Conservation (phyloP, 23 red algal species). For the Rhodosorus marinus region DNA sequence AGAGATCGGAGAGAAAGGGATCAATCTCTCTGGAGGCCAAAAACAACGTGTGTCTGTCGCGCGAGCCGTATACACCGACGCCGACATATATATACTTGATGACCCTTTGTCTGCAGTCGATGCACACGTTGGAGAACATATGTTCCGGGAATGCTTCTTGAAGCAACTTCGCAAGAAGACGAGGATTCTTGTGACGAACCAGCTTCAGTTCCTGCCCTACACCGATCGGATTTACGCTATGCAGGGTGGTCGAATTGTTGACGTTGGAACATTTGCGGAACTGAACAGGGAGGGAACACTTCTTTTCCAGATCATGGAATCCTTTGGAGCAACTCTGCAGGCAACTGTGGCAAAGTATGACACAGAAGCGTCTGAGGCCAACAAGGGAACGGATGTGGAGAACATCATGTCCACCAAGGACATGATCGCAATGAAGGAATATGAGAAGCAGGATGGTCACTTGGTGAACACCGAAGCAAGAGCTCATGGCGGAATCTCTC, state of each 20-base stretch:
- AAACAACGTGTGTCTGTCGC: constrained; percentile 41
- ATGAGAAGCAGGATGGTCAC: too few relatives aligned
- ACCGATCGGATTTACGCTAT: constrained; percentile 28
- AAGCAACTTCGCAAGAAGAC: constrained; percentile 13
- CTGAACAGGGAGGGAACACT: constrained; percentile 9
- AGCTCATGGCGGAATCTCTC: too few relatives aligned
- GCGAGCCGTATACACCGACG: constrained; percentile 45
- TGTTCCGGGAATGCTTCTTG: constrained; percentile 48
- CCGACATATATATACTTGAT: constrained; percentile 67
- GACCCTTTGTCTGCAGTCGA: constrained; percentile 59
- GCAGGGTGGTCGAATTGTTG: constrained; percentile 13
- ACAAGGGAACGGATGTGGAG: too few relatives aligned
- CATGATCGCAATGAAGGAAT: too few relatives aligned
- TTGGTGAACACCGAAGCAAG: too few relatives aligned
- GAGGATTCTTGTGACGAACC: constrained; percentile 45
- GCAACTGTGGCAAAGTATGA: too few relatives aligned
- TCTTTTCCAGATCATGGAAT: too few relatives aligned
- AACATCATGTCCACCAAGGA: too few relatives aligned
- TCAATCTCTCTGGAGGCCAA: constrained; percentile 55
- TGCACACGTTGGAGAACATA: constrained; percentile 50
- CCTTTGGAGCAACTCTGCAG: too few relatives aligned
- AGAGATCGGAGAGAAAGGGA: constrained; percentile 46
- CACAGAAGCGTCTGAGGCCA: too few relatives aligned
- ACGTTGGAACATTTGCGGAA: constrained; percentile 5
- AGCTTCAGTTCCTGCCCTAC: constrained; percentile 30